Conservation (phyloP, 192 early-diverging fungal genomes). For the Gonapodya sp. region DNA sequence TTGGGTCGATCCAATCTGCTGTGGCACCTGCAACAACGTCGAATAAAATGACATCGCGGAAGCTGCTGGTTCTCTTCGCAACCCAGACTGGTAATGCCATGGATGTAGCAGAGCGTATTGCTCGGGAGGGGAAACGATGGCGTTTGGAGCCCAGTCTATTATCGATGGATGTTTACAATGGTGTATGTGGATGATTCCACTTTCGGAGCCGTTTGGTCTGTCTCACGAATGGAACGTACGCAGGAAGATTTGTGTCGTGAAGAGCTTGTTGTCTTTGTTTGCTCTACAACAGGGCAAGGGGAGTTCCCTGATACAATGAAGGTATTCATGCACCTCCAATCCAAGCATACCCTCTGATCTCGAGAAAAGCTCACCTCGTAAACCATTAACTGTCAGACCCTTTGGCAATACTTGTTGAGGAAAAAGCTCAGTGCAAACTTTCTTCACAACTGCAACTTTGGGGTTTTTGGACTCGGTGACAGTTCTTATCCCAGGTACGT, state of each 20-base stretch:
- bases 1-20: conserved; percentile 36
- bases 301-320: conserved; percentile 87
- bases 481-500: conserved; percentile 78
- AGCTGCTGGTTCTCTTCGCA: conserved; percentile 73
- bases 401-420: conserved; percentile 85
- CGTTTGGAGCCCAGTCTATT: conserved; percentile 51
- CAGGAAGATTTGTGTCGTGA: conserved; percentile 50
- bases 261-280: conserved; percentile 67
- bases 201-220: neutral
- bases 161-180: conserved; percentile 72
- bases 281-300: conserved; percentile 91
- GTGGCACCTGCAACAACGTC: too few species aligned
- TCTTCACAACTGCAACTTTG: conserved; percentile 56
- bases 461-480: conserved; percentile 93
- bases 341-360: too few species aligned
- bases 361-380: too few species aligned
- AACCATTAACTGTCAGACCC: too few species aligned
- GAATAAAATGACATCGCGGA: neutral
- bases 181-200: conserved; percentile 28
- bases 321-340: too few species aligned
- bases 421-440: conserved; percentile 61
- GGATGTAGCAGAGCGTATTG: conserved; percentile 78
- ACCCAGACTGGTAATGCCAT: conserved; percentile 89
- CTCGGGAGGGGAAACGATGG: conserved; percentile 65
- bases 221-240: neutral